phyloP scores from a whole-genome alignment of 192 early-diverging fungal genomes.

The Coemansia sp. region DNA sequence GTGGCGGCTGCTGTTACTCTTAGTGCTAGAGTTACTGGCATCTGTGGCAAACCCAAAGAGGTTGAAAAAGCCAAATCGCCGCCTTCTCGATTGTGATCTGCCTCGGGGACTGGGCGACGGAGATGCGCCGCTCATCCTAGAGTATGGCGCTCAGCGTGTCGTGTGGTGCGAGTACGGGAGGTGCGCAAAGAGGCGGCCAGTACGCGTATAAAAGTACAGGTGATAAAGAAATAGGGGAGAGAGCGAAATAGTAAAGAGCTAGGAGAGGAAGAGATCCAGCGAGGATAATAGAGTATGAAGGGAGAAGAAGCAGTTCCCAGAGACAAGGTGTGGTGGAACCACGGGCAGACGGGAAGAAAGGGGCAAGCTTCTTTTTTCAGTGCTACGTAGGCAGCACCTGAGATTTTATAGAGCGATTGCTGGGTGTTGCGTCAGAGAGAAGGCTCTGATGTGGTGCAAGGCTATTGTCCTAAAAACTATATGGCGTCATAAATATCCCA shows the following conservation, averaged over 20 bases:
- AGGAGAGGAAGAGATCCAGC: background rate
- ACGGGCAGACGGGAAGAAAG: background rate
- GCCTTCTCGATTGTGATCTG: slow-evolving; percentile 26
- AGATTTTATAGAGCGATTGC: background rate
- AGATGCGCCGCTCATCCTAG: slow-evolving; percentile 18
- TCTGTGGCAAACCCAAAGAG: slow-evolving; percentile 37
- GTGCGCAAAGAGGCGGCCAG: background rate
- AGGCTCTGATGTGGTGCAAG: background rate
- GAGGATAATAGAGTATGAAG: background rate
- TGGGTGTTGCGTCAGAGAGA: background rate
- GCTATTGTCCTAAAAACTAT: background rate
- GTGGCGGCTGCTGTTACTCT: slow-evolving; percentile 9
- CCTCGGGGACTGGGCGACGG: slow-evolving; percentile 5
- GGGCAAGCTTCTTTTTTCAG: background rate
- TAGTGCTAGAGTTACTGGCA: slow-evolving; percentile 4
- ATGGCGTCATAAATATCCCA: slow-evolving; percentile 3
- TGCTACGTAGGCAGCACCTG: background rate
- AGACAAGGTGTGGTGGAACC: slow-evolving; percentile 2
- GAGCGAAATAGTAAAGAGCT: background rate
- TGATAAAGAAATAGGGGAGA: background rate
- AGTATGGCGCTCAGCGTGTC: background rate
- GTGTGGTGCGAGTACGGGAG: background rate
- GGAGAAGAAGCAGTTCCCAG: background rate
- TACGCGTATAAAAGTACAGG: background rate
- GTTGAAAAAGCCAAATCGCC: slow-evolving; percentile 45